Evolutionary conservation across 225 moss, liverwort and hornwort species (phyloP), one percentile per base, ranked within the genome.

Genomic region (Thuidium tamariscinum): DNA sequence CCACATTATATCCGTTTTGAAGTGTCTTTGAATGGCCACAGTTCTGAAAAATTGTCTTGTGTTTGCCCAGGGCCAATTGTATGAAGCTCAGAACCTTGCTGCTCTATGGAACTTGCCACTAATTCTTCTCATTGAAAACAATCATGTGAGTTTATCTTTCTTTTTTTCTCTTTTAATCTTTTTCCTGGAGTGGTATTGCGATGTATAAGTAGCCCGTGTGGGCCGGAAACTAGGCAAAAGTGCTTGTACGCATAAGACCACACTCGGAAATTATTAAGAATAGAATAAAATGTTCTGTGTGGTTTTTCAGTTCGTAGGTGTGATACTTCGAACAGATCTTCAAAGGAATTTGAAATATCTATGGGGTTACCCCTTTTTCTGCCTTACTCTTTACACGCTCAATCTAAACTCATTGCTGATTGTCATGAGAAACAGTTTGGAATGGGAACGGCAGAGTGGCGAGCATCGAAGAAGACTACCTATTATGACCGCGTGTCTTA

Each of bases 371-470:
- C 61, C 10, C 17, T 16, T 75, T 77, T 82, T 20, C 57, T 68
- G 44, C 34, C 29, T 11, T 46, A 11, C 34, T 36, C 52, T 23
- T 16, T 3, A 59, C 41, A 12, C 37, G 25, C 61, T 75, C 62
- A 18, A 55, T 62, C 7, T 14, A 18, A 56, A 34, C 16, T 67
- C 15, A 25, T 70, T 51, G 56, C 32, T 86, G 64, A 56, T 81
- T 89, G 42, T 13, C 71, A 51, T 48, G 83, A 51, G 76, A 82
- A 67, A 84, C 92, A 99, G 97, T 99, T 95, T 90, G 99, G 99
- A 66, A 99, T 99, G 99, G 99, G 99, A 34, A 99, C 99, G 51
- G 96, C 99, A 62, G 95, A 96, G 85, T 90, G 89, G 95, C 91
- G 97, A 87, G 93, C 99, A 56, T 99, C 97, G 42, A 99, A 99